These are phyloP conservation scores for Penicillium malachiteum DNA, from an alignment of 495 filamentous ascomycete species.

Conservation along the genomic window DNA sequence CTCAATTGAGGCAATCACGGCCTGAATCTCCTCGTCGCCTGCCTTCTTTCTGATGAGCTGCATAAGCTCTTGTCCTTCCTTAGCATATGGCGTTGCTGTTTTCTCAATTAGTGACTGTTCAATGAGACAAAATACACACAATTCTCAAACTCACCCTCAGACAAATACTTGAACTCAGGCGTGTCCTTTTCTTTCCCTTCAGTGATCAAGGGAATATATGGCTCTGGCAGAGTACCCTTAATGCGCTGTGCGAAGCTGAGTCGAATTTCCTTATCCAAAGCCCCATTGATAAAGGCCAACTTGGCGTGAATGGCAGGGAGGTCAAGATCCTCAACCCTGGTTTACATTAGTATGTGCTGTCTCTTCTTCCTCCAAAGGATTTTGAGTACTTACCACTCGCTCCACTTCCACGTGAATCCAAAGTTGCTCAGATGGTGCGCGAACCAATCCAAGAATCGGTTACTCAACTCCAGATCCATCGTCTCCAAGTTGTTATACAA, in stretches of 20 bases:
- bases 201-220: slow-evolving; percentile 78
- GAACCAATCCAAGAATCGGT: slow-evolving; percentile 97
- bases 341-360: slow-evolving; percentile 6
- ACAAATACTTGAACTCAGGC: slow-evolving; percentile 88
- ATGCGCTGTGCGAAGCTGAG: slow-evolving; percentile 95
- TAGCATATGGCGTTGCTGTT: slow-evolving; percentile 73
- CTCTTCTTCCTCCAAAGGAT: neutral
- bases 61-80: slow-evolving; percentile 76
- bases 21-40: slow-evolving; percentile 75
- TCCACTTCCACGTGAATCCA: slow-evolving; percentile 99
- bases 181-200: slow-evolving; percentile 89
- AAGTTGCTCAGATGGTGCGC: slow-evolving; percentile 98
- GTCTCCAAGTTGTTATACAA: slow-evolving; percentile 76
- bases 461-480: slow-evolving; percentile 82
- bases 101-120: neutral
- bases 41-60: slow-evolving; percentile 79
- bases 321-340: slow-evolving; percentile 76
- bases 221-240: slow-evolving; percentile 85
- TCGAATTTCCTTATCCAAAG: slow-evolving; percentile 95
- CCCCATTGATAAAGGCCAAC: slow-evolving; percentile 87
- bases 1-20: slow-evolving; percentile 73
- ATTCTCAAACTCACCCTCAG: slow-evolving; percentile 61
- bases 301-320: slow-evolving; percentile 75
- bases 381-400: slow-evolving; percentile 69
- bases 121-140: neutral